phyloP scores from a whole-genome alignment of 129 eudicot genomes.

The Tagetes patula region DNA sequence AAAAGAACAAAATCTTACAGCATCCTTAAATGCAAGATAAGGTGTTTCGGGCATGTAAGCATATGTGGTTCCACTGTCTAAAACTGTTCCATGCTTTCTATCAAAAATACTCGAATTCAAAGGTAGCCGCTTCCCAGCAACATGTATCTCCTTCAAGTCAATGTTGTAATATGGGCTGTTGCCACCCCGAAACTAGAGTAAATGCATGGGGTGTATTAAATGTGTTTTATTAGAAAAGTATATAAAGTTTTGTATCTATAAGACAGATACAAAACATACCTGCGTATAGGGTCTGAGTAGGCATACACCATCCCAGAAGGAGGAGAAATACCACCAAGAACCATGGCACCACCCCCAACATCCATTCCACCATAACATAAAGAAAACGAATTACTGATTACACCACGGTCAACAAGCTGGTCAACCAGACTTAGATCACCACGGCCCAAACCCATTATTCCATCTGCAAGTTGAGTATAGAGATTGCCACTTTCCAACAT shows the following conservation, averaged over 20 bases:
- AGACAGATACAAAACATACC: conserved; percentile 56
- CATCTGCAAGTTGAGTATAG: conserved; percentile 94
- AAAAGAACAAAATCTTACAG: conserved; percentile 52
- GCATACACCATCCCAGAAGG: conserved; percentile 72
- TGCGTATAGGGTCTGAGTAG: conserved; percentile 79
- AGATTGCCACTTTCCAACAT: conserved; percentile 83
- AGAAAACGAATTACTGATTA: conserved; percentile 83
- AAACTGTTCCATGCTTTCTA: conserved; percentile 75
- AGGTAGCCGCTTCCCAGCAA: conserved; percentile 82
- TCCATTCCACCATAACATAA: conserved; percentile 99
- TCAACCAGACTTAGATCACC: conserved; percentile 91
- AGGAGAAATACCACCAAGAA: conserved; percentile 84
- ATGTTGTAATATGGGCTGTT: conserved; percentile 99
- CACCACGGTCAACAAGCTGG: conserved; percentile 88
- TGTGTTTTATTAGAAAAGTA: conserved; percentile 51
- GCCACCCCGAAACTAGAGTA: conserved; percentile 98
- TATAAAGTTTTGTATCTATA: conserved; percentile 30
- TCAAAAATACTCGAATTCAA: conserved; percentile 62
- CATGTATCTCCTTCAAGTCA: conserved; percentile 87
- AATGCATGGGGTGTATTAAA: conserved; percentile 91
- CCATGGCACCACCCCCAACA: conserved; percentile 97
- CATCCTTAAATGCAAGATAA: conserved; percentile 70
- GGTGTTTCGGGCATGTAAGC: conserved; percentile 89
- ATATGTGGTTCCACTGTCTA: conserved; percentile 93
- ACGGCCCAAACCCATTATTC: conserved; percentile 98